phyloP scores from a whole-genome alignment of 331 rosid species.

The Quercus tomentella region DNA sequence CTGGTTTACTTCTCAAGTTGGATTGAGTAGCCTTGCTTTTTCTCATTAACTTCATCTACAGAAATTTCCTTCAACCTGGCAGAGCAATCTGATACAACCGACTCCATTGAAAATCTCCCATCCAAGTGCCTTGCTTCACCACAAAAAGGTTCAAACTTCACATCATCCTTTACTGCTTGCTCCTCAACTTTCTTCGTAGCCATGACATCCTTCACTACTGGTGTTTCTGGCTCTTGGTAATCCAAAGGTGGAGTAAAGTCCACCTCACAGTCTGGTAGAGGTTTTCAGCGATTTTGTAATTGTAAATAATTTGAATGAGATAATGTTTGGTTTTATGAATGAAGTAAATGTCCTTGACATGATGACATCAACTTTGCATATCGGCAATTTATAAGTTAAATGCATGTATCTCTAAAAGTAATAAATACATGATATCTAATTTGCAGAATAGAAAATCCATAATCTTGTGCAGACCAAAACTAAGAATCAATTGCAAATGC shows the following conservation, averaged over 20 bases:
- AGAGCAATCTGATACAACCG: background rate
- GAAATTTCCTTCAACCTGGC: background rate
- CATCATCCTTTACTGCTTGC: background rate
- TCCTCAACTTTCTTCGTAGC: background rate
- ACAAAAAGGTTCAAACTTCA: too few relatives aligned
- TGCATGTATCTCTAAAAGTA: background rate
- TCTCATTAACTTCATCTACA: background rate
- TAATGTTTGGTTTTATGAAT: background rate
- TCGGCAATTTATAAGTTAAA: background rate
- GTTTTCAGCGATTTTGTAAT: too few relatives aligned
- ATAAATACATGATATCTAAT: background rate
- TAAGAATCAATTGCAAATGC: background rate
- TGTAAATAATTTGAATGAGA: background rate
- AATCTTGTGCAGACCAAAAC: background rate
- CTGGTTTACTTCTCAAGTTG: background rate
- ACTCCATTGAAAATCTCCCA: background rate
- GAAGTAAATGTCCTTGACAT: background rate
- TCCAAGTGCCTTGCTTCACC: background rate
- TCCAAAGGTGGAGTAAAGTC: too few relatives aligned
- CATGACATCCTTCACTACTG: too few relatives aligned
- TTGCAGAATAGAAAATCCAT: background rate
- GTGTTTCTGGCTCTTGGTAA: too few relatives aligned
- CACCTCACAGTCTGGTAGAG: too few relatives aligned
- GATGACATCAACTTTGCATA: background rate
- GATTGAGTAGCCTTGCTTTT: background rate